Conservation (phyloP, 192 early-diverging fungal genomes). For the Phlyctochytrium arcticum region DNA sequence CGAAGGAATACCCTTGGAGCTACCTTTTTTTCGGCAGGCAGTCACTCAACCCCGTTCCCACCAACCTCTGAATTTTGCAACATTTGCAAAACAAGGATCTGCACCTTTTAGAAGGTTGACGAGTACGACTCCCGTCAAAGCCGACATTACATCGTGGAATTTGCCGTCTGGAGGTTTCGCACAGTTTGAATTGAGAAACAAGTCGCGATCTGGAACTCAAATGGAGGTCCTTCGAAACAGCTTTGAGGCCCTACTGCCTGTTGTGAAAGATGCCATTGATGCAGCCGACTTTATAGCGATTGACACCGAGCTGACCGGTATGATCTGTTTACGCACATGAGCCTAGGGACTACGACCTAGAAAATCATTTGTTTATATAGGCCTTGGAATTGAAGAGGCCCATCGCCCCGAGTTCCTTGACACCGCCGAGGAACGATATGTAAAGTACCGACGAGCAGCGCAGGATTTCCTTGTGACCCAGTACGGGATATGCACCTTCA, state of each 20-base stretch:
- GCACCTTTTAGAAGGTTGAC: no score
- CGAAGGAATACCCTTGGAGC: no score
- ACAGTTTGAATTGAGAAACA: no score
- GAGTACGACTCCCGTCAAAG: no score
- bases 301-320: conserved; percentile 83
- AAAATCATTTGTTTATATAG: neutral
- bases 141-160: no score
- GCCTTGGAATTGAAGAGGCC: conserved; percentile 30
- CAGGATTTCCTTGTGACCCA: conserved; percentile 63
- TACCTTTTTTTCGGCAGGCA: no score
- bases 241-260: conserved; percentile 57
- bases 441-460: conserved; percentile 47
- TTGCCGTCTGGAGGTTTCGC: no score
- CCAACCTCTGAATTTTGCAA: no score
- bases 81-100: no score
- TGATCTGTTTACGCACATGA: neutral
- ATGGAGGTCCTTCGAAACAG: conserved; percentile 70
- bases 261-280: conserved; percentile 59
- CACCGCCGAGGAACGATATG: conserved; percentile 52
- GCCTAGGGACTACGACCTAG: neutral
- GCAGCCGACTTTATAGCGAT: conserved; percentile 71
- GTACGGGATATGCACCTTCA: conserved; percentile 81
- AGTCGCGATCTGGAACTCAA: no score
- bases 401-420: conserved; percentile 42
- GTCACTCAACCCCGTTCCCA: no score